phyloP scores from a whole-genome alignment of 352 stramenopile genomes.

The Globisporangium rhizosaccharum region DNA sequence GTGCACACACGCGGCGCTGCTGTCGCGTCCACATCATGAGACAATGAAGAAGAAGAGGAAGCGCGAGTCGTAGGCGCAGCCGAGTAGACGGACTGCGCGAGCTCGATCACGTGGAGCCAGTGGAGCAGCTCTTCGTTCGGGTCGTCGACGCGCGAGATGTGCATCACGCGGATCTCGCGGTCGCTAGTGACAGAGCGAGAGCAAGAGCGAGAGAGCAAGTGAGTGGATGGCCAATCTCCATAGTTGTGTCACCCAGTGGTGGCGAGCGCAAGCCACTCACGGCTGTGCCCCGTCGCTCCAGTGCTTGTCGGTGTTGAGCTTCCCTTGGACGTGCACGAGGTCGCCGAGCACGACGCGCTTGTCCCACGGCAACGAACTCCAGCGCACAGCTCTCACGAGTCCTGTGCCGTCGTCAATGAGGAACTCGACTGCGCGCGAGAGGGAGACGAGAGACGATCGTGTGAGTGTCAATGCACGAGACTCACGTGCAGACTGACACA shows the following conservation, averaged over 20 bases:
- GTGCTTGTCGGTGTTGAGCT: constrained; percentile 58
- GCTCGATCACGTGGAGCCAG: constrained; percentile 52
- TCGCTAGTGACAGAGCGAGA: constrained; percentile 2
- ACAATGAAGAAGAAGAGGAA: background rate
- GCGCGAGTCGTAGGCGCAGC: background rate
- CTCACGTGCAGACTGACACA: background rate
- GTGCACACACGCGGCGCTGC: no score
- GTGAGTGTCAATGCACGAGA: background rate
- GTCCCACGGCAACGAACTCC: constrained; percentile 19
- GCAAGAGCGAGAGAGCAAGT: no score
- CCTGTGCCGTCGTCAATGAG: constrained; percentile 69
- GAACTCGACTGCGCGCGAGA: constrained; percentile 46
- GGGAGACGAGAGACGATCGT: background rate
- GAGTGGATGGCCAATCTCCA: no score
- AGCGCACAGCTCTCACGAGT: constrained; percentile 53
- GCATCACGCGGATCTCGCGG: constrained; percentile 54
- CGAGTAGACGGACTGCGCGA: constrained; percentile 38
- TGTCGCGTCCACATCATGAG: background rate
- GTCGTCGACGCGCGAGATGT: constrained; percentile 43
- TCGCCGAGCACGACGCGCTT: constrained; percentile 39
- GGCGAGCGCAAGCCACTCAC: constrained; percentile 7
- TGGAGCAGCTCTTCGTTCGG: constrained; percentile 76
- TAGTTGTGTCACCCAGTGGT: no score
- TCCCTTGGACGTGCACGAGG: constrained; percentile 67
- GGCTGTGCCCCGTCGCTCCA: no score